Base-by-base conservation (phyloP, 345 rosid genomes). In the Arabidopsis suecica region DNA sequence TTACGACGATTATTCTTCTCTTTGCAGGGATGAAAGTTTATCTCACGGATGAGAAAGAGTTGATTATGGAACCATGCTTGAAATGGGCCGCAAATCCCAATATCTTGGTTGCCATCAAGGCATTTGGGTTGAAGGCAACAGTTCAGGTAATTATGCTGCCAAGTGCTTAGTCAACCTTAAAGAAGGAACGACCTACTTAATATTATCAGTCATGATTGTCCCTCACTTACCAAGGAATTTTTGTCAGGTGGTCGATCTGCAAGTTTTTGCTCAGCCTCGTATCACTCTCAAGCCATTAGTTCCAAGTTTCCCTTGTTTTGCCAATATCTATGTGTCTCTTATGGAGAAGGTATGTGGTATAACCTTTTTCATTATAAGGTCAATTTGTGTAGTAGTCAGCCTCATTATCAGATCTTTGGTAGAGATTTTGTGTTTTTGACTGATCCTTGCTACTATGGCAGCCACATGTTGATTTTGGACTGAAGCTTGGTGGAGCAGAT, bases 21-120 rank as follows among this genome's bases (percentile, higher is more conserved):
- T 74, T 73, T 32, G 32, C 76, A 93, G 97, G 99, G 50, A 95
- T 92, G 97, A 95, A 95, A 84, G 99, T 89, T 40, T 95, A 88
- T 79, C 84, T 81, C 60, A 95, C 98, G 3, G 99, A 89, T 38
- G 99, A 95, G 87, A 95, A 95, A 74, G 98, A 95, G 87, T 68
- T 92, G 82, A 95, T 95, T 20, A 92, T 90, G 99, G 97, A 95
- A 69, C 97, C 99, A 16, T 83, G 78, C 74, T 16, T 92, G 59
- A 95, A 92, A 78, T 95, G 97, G 97, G 99, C 97, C 32, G 99
- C 85, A 75, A 95, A 95, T 81, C 97, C 99, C 53, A 84, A 95
- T 64, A 65, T 95, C 67, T 84, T 81, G 33, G 69, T 92, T 75
- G 93, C 87, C 67, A 84, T 89, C 67, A 95, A 85, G 80, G 99